phyloP scores from a whole-genome alignment of 345 rosid species.

The Melastoma malabathricum region DNA sequence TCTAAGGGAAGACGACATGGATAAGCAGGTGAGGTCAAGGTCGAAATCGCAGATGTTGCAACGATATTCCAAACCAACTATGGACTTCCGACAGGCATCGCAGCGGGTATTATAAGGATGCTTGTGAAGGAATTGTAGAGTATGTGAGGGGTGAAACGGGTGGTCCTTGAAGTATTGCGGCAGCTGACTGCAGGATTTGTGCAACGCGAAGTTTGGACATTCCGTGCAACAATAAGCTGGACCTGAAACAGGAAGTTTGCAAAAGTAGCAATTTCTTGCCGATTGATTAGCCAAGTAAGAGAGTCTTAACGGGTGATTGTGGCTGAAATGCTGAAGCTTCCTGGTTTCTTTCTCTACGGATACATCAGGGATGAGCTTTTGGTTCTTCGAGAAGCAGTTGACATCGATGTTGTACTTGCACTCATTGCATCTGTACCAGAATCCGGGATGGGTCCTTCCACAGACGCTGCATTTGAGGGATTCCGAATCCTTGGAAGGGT shows the following conservation, averaged over 20 bases:
- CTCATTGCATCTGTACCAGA: conserved; percentile 9
- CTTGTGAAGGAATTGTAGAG: neutral
- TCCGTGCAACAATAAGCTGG: conserved; percentile 6
- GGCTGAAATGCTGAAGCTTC: conserved; percentile 5
- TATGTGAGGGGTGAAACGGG: conserved; percentile 5
- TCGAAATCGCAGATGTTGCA: conserved; percentile 2
- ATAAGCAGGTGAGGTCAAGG: conserved; percentile 2
- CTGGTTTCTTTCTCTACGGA: neutral
- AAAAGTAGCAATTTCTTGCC: neutral
- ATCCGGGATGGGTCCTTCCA: neutral
- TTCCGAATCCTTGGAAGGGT: neutral
- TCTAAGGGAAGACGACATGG: neutral
- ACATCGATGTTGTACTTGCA: conserved; percentile 11
- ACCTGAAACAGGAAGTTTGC: neutral
- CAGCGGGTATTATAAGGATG: conserved; percentile 1
- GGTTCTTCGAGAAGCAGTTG: conserved; percentile 3
- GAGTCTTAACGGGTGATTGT: neutral
- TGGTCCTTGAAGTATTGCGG: conserved; percentile 5
- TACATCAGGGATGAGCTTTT: neutral
- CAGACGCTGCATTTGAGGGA: conserved; percentile 8
- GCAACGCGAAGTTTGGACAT: conserved; percentile 2
- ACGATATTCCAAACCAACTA: neutral
- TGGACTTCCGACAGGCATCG: conserved; percentile 3
- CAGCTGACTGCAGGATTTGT: conserved; percentile 3
- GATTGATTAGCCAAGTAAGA: neutral